These are phyloP conservation scores for Globisporangium irregulare DNA, from an alignment of 352 stramenopile genomes.

Conservation along the genomic window DNA sequence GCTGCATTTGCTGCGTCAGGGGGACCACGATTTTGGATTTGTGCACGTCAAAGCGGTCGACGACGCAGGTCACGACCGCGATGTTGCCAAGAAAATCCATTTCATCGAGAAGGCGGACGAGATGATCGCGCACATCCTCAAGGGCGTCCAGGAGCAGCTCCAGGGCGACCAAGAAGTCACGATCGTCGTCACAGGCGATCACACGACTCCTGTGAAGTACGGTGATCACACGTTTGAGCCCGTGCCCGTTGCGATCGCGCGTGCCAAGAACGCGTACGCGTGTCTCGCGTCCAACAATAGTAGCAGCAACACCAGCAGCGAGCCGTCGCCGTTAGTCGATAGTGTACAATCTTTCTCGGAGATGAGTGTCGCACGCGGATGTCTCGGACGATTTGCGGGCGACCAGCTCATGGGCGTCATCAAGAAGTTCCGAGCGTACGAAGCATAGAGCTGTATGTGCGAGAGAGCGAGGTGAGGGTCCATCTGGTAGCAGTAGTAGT, in stretches of 20 bases:
- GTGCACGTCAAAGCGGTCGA: slow-evolving; percentile 87
- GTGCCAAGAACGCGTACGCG: slow-evolving; percentile 34
- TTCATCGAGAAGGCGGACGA: slow-evolving; percentile 84
- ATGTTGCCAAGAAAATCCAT: slow-evolving; percentile 81
- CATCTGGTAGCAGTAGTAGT: background rate
- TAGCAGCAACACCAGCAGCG: background rate
- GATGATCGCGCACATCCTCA: slow-evolving; percentile 67
- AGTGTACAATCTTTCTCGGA: slow-evolving; percentile 62
- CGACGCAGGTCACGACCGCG: slow-evolving; percentile 81
- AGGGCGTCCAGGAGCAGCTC: slow-evolving; percentile 41
- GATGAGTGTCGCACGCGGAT: slow-evolving; percentile 57
- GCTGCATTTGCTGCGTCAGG: slow-evolving; percentile 36
- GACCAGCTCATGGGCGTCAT: slow-evolving; percentile 85
- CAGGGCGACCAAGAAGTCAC: slow-evolving; percentile 51
- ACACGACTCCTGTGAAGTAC: slow-evolving; percentile 85
- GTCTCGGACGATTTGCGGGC: slow-evolving; percentile 75
- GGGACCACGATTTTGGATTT: slow-evolving; percentile 75
- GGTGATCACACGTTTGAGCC: slow-evolving; percentile 88
- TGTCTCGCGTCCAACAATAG: slow-evolving; percentile 17
- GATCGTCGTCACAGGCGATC: slow-evolving; percentile 85
- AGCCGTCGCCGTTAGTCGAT: slow-evolving; percentile 38
- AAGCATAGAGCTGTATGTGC: slow-evolving; percentile 26
- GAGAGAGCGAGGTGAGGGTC: background rate
- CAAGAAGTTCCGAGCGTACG: slow-evolving; percentile 62
- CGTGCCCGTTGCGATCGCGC: slow-evolving; percentile 76